Evolutionary conservation across 1,139 yeast genomes (phyloP), one percentile per base, ranked within the genome.

Genomic region (Kodamaea anthophila): DNA sequence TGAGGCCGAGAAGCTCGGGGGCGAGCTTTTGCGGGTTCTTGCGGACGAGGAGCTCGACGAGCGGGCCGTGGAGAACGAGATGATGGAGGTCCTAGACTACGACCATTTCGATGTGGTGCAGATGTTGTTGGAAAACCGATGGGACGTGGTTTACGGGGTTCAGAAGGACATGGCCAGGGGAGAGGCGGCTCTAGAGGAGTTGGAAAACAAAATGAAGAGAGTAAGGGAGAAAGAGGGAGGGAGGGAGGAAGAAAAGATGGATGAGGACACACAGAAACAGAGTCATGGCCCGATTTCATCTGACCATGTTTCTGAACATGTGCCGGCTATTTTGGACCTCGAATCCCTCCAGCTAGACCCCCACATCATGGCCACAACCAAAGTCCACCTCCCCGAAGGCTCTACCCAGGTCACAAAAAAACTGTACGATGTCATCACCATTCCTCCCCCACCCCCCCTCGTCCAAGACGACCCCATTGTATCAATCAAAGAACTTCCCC

Each of bases 351-450:
- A 65, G 0, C 82, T 86, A 44, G 85, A 81, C 24, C 80, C 82
- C 47, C 84, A 75, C 42, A 56, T 80, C 7, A 70, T 82, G 74
- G 70, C 88, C 1, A 66, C 70, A 3, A 58, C 79, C 2, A 81
- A 78, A 39, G 75, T 91, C 11, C 69, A 69, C 32, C 67, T 91
- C 10, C 97, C 98, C 0, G 71, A 72, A 36, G 95, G 94, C 1
- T 81, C 97, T 0, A 83, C 74, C 47, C 88, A 83, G 49, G 77
- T 82, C 38, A 72, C 75, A 9, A 79, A 78, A 39, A 76, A 74
- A 37, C 59, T 73, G 4, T 91, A 91, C 53, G 97, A 91, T 51
- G 91, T 85, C 43, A 83, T 87, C 28, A 86, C 80, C 37, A 75
- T 93, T 3, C 98, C 98, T 0, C 58, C 73, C 1, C 66, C 68